A percentile compares a stretch with the other conserved stretches of the same genome.
These are phyloP conservation scores for Stachybotrys chlorohalonatus DNA, from an alignment of 2,329 filamentous ascomycete species.

Conservation along the genomic window DNA sequence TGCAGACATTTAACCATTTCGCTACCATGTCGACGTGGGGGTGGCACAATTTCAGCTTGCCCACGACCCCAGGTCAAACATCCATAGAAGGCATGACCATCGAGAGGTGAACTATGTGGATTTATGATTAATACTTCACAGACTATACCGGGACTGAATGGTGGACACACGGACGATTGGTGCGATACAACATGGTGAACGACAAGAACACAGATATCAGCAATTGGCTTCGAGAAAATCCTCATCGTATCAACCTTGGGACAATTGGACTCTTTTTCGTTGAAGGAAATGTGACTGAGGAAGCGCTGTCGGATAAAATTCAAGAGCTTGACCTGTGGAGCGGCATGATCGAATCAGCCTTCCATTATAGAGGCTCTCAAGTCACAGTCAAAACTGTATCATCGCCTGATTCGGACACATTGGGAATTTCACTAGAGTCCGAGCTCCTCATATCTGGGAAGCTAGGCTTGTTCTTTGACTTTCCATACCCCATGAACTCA, in stretches of 20 bases:
- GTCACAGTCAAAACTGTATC: not conserved
- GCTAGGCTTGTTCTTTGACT: not conserved
- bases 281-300: not conserved
- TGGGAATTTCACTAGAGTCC: not conserved
- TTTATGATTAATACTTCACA: not conserved
- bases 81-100: not conserved
- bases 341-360: not conserved
- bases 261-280: not conserved
- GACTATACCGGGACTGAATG: not conserved
- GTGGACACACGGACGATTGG: not conserved
- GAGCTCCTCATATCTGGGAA: not conserved
- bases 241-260: not conserved
- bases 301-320: not conserved
- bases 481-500: not conserved
- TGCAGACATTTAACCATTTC: not conserved
- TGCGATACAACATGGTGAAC: not conserved
- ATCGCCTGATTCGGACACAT: not conserved
- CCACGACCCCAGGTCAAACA: not conserved
- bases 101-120: not conserved
- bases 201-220: not conserved
- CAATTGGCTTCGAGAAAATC: not conserved
- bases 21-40: not conserved
- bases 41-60: not conserved
- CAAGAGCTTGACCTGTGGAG: not conserved
- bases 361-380: not conserved